Percentiles rank a stretch among this genome's conserved stretches.
Evolutionary conservation across 192 early-diverging fungal genomes (phyloP).

Genomic region (Coemansia sp.): DNA sequence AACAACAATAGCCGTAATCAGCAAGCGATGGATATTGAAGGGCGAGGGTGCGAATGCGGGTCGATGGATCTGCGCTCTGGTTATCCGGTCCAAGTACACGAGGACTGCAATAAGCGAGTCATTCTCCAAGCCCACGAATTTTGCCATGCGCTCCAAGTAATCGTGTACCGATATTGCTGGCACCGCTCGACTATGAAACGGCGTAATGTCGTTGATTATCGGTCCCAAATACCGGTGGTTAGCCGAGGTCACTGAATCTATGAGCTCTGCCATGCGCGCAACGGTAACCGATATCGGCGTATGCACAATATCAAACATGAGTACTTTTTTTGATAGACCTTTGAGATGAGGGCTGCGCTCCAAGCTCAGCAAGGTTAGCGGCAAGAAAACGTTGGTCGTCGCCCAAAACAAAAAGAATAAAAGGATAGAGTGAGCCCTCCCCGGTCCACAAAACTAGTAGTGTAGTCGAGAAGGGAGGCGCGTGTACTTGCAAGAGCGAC

Average conservation of each 20-base stretch:
- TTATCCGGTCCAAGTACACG: conserved; percentile 73
- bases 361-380: not conserved
- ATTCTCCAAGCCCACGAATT: conserved; percentile 67
- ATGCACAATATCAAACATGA: conserved; percentile 42
- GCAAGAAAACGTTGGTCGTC: not conserved
- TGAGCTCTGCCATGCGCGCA: conserved; percentile 31
- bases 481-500: not conserved
- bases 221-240: conserved; percentile 29
- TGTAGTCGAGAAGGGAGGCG: not conserved
- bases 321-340: not conserved
- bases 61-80: conserved; percentile 42
- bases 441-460: conserved; percentile 3
- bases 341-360: not conserved
- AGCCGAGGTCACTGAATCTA: conserved; percentile 22
- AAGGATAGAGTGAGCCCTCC: not conserved
- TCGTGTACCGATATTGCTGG: conserved; percentile 64
- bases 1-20: conserved; percentile 68
- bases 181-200: conserved; percentile 69
- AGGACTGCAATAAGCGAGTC: conserved; percentile 65
- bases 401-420: no score
- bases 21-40: conserved; percentile 67
- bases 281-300: conserved; percentile 39
- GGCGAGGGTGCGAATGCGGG: conserved; percentile 60
- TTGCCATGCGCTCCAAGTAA: conserved; percentile 65
- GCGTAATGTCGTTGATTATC: conserved; percentile 47